These are phyloP conservation scores for Eucalyptus coolabah DNA, from an alignment of 345 rosid species.

Conservation along the genomic window DNA sequence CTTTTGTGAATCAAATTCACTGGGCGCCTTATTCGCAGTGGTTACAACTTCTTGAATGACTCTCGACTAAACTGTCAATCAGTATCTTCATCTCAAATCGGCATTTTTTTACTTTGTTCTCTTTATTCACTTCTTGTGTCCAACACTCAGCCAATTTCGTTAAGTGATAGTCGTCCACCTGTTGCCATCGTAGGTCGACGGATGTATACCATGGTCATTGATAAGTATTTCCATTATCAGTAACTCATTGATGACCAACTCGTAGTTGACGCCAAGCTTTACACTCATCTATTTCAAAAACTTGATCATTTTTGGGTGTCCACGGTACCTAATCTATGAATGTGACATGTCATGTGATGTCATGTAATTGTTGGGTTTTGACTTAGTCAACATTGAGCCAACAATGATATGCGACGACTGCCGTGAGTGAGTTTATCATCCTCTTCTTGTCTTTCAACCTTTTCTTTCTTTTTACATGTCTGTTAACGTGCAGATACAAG, in stretches of 20 bases:
- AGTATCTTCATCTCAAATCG: neutral
- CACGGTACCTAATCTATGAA: neutral
- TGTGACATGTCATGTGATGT: too few species aligned
- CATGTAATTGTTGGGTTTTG: neutral
- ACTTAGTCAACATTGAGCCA: neutral
- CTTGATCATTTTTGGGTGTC: neutral
- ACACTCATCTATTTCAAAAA: neutral
- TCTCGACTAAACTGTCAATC: neutral
- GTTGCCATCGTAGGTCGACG: neutral
- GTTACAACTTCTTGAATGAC: neutral
- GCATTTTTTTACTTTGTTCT: neutral
- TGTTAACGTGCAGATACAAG: neutral
- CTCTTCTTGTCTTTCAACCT: neutral
- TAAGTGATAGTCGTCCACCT: neutral
- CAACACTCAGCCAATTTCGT: neutral
- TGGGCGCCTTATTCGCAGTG: neutral
- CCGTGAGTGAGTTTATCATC: neutral
- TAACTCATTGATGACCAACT: too few species aligned
- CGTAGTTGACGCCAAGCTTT: neutral
- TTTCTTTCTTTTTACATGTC: neutral
- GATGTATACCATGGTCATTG: neutral
- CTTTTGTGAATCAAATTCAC: too few species aligned
- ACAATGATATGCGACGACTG: neutral
- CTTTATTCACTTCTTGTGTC: neutral
- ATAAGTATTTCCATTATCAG: too few species aligned